Evolutionary conservation across 2,329 filamentous ascomycete species (phyloP), one percentile per base, ranked within the genome.

Genomic region (Fusarium devonianum): DNA sequence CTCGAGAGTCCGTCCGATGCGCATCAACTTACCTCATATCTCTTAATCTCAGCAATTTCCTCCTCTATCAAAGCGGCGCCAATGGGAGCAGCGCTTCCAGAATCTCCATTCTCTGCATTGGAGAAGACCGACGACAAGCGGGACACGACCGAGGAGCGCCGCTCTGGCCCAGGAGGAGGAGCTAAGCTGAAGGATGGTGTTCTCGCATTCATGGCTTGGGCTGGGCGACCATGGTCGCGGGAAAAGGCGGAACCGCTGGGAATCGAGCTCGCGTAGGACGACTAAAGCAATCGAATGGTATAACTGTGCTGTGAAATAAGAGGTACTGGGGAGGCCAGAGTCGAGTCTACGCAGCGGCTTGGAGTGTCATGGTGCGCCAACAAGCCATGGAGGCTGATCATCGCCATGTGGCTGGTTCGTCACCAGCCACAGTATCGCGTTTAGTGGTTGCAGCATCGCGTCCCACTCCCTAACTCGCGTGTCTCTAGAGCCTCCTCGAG

Each of bases 21-120:
- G 30, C 11, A 28, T 17, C 17, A 38, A 56, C 73, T 56, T 70
- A 87, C 84, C 76, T 96, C 94, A 75, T 99, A 99, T 75, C 93
- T 84, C 76, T 97, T 97, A 70, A 99, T 97, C 77, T 97, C 89
- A 18, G 89, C 92, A 68, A 99, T 96, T 75, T 99, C 94, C 68
- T 97, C 92, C 53, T 92, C 89, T 60, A 96, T 90, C 56, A 87
- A 84, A 53, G 87, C 83, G 65, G 89, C 84, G 45, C 80, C 84
- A 19, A 78, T 78, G 9, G 69, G 71, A 25, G 77, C 74, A 37
- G 77, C 75, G 52, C 75, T 75, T 13, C 74, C 74, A 51, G 78
- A 74, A 51, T 86, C 81, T 53, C 84, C 86, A 56, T 79, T 79
- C 70, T 91, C 87, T 52, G 78, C 80, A 53, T 74, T 82, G 44